A percentile compares a stretch with the other conserved stretches of the same genome.
Evolutionary conservation across 1,284 basidiomycete species (phyloP).

Genomic region (Phlebopus sp.): DNA sequence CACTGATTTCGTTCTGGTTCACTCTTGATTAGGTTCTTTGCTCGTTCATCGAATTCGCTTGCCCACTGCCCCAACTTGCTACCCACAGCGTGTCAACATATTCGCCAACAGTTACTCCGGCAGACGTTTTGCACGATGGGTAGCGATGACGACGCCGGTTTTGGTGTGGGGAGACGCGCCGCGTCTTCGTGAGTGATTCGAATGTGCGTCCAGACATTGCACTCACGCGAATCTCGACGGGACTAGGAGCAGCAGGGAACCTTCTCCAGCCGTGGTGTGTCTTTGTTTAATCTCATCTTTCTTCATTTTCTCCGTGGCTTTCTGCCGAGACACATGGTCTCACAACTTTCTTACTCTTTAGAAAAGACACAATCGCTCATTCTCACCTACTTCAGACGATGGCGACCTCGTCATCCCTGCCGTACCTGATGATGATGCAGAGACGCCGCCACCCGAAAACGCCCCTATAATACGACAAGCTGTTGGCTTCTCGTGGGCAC

Average conservation of each 20-base stretch:
- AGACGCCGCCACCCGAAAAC: slow-evolving; percentile 46
- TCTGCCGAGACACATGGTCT: not conserved
- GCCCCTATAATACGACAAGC: slow-evolving; percentile 52
- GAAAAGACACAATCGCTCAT: slow-evolving; percentile 42
- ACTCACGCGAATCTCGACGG: slow-evolving; percentile 9
- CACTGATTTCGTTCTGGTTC: no score
- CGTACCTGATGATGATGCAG: slow-evolving; percentile 40
- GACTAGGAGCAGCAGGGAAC: slow-evolving; percentile 54
- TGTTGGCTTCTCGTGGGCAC: slow-evolving; percentile 47
- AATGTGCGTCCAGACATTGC: slow-evolving; percentile 2
- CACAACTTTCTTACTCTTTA: slow-evolving; percentile 10
- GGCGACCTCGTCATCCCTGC: slow-evolving; percentile 38
- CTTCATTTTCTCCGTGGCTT: not conserved
- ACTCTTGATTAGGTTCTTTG: no score
- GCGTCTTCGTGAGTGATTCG: slow-evolving; percentile 21
- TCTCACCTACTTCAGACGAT: slow-evolving; percentile 53
- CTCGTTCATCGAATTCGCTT: no score
- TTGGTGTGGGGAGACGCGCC: slow-evolving; percentile 20
- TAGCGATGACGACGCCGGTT: slow-evolving; percentile 14
- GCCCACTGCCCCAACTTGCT: no score
- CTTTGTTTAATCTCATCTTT: slow-evolving; percentile 2
- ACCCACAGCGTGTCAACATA: not conserved
- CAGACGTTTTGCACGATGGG: slow-evolving; percentile 14
- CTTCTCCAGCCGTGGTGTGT: slow-evolving; percentile 46
- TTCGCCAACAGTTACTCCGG: not conserved